Base-by-base conservation (phyloP, 805 yeast species). In the Myxozyma neglecta region DNA sequence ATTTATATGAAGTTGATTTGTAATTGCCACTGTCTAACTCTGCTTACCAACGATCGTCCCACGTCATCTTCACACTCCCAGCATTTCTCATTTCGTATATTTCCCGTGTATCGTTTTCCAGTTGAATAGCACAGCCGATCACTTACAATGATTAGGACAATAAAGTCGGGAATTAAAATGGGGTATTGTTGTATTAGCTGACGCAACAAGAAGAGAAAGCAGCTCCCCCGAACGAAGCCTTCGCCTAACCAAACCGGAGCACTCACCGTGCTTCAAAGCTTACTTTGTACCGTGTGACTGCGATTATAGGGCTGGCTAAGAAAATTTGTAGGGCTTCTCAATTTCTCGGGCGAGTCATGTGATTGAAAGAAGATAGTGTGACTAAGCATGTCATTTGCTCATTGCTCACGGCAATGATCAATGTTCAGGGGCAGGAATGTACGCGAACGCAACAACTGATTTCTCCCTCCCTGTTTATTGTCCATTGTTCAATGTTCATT, bases 121-220 rank as follows among this genome's bases (percentile, higher is more conserved):
- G 42, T 32, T n/a, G 1, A 34, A 32, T 34, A 16, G 16, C n/a
- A 50, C n/a, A 39, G n/a, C 6, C n/a, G 9, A 36, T 14, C 14
- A 51, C 55, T 40, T 51, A 51, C 55, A 51, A 51, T 51, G 29
- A 24, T 20, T 37, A 37, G 53, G 53, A 50, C 53, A 36, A n/a
- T 4, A 39, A 40, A 51, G 46, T 51, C 55, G 55, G 4, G 9
- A 9, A 40, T 14, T 16, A 51, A 51, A 51, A 40, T 39, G 46
- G 55, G 34, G 20, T 20, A 24, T 20, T 35, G 13, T 37, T 32
- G 52, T 24, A 14, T 48, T n/a, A 46, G 55, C 55, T 51, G 46
- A 51, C 55, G 55, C 55, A 34, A 29, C 29, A 43, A 40, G 34
- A 24, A 51, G 32, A 20, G 14, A 13, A 37, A 35, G 24, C 13